A percentile compares a stretch with the other conserved stretches of the same genome.
Conservation (phyloP, 495 filamentous ascomycete species). For the Letharia columbiana region DNA sequence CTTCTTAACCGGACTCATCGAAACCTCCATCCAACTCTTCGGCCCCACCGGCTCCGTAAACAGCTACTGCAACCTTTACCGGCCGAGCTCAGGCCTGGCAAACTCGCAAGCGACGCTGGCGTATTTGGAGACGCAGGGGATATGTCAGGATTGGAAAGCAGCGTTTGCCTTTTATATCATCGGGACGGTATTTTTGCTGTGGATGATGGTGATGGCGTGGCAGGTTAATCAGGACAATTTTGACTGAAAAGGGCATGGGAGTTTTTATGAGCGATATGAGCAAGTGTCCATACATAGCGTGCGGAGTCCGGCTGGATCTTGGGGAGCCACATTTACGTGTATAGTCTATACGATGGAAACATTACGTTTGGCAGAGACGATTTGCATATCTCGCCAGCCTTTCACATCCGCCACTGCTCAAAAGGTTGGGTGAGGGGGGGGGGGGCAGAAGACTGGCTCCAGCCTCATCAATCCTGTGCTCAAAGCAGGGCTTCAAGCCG, state of each 20-base stretch:
- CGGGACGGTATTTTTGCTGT: constrained; percentile 76
- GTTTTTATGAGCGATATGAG: background rate
- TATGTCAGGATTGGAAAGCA: constrained; percentile 51
- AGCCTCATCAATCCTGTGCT: no score
- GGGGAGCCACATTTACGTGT: background rate
- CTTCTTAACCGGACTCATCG: constrained; percentile 86
- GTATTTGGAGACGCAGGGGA: constrained; percentile 57
- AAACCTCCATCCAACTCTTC: constrained; percentile 83
- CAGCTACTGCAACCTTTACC: constrained; percentile 68
- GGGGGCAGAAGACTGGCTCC: no score
- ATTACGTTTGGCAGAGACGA: background rate
- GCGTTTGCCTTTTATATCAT: constrained; percentile 61
- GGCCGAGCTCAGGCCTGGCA: constrained; percentile 49
- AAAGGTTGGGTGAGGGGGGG: no score
- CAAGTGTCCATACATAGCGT: background rate
- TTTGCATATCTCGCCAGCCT: no score
- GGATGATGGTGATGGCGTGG: constrained; percentile 90
- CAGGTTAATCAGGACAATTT: constrained; percentile 68
- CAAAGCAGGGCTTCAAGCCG: no score
- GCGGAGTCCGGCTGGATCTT: background rate
- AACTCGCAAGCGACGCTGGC: constrained; percentile 55
- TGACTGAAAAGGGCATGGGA: constrained; percentile 26
- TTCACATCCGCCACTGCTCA: no score
- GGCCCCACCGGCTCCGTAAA: constrained; percentile 66
- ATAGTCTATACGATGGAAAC: background rate